These are phyloP conservation scores for Penicillium sp. DNA, from an alignment of 2,329 filamentous ascomycete species.

Conservation along the genomic window DNA sequence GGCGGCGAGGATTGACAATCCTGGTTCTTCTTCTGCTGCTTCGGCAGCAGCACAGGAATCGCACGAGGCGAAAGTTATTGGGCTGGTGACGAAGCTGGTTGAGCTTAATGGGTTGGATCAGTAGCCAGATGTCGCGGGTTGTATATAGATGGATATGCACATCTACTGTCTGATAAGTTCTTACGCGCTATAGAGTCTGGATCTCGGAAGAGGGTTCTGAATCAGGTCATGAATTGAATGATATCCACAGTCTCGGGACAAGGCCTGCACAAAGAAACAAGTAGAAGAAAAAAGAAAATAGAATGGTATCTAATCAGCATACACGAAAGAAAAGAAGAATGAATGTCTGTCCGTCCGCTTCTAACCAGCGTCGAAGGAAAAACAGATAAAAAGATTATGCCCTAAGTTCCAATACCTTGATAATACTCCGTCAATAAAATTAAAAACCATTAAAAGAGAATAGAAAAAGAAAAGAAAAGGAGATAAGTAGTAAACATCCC, in stretches of 20 bases:
- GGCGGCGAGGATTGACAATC: slow-evolving; percentile 74
- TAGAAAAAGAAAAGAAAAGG: slow-evolving; percentile 14
- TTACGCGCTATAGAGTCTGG: too few relatives aligned
- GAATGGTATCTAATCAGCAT: slow-evolving; percentile 19
- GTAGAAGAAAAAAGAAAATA: slow-evolving; percentile 15
- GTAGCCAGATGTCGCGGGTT: slow-evolving; percentile 15
- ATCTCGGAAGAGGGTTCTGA: background rate
- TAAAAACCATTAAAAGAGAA: slow-evolving; percentile 15
- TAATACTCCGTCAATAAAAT: slow-evolving; percentile 15
- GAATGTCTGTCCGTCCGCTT: slow-evolving; percentile 4
- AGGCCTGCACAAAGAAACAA: slow-evolving; percentile 10
- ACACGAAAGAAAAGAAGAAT: slow-evolving; percentile 12
- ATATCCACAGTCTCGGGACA: background rate
- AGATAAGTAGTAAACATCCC: slow-evolving; percentile 4
- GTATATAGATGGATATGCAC: background rate
- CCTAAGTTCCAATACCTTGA: slow-evolving; percentile 12
- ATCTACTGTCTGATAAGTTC: too few relatives aligned
- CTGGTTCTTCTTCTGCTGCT: slow-evolving; percentile 27
- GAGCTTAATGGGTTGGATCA: slow-evolving; percentile 83
- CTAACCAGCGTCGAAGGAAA: slow-evolving; percentile 8
- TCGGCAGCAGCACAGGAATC: slow-evolving; percentile 12
- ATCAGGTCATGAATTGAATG: background rate
- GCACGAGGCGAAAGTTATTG: slow-evolving; percentile 56
- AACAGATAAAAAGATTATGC: slow-evolving; percentile 16
- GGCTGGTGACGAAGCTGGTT: slow-evolving; percentile 72